Conservation (phyloP, 768 basidiomycete genomes). For the Baorangia bicolor region DNA sequence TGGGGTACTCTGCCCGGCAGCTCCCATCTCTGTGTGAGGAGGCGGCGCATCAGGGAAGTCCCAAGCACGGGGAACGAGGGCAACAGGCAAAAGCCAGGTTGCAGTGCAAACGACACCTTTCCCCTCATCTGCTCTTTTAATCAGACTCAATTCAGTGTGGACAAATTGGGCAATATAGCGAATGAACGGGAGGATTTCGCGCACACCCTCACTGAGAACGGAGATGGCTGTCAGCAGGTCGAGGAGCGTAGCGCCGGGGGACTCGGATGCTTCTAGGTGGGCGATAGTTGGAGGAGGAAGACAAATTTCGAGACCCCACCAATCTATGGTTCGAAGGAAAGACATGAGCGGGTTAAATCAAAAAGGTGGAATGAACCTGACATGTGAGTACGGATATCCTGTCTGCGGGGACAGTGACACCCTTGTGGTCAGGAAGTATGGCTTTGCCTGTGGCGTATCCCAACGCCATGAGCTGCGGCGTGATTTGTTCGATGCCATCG, state of each 20-base stretch:
- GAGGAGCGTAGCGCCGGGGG: constrained; percentile 51
- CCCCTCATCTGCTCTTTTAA: constrained; percentile 63
- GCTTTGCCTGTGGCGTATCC: constrained; percentile 73
- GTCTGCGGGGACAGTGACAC: constrained; percentile 71
- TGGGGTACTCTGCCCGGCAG: constrained; percentile 19
- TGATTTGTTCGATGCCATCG: constrained; percentile 66
- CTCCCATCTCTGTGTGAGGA: constrained; percentile 25
- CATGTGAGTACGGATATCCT: constrained; percentile 79
- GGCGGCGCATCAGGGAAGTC: constrained; percentile 56
- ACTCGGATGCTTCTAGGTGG: constrained; percentile 65
- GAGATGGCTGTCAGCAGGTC: constrained; percentile 76
- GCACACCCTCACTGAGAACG: constrained; percentile 67
- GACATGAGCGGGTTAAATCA: constrained; percentile 3
- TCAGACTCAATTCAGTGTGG: constrained; percentile 69
- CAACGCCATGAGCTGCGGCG: constrained; percentile 74
- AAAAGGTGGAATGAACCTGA: constrained; percentile 37
- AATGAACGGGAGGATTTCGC: constrained; percentile 81
- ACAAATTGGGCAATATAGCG: constrained; percentile 80
- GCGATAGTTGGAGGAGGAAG: constrained; percentile 69
- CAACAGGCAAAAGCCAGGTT: constrained; percentile 87
- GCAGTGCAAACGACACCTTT: constrained; percentile 84
- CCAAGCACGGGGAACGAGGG: constrained; percentile 78
- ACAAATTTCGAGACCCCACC: constrained; percentile 86
- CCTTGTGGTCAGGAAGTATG: constrained; percentile 65
- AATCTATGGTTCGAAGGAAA: constrained; percentile 48